Evolutionary conservation across 305 asterid species (phyloP), one percentile per base, ranked within the genome.

Genomic region (Fraxinus sp.): DNA sequence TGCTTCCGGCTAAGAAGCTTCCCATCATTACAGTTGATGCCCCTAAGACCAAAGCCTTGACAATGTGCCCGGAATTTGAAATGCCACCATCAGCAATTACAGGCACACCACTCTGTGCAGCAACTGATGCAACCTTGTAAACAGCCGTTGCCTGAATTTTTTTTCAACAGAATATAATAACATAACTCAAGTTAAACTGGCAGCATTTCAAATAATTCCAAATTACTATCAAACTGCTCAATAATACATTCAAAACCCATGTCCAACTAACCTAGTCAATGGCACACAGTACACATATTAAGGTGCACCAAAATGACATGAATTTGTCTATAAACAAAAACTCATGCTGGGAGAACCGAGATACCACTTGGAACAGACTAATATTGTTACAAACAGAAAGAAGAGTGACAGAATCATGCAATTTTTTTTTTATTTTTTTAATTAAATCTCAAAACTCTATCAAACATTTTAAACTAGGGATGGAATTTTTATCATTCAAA

Each of bases 11-110:
- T 83, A 96, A 86, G 89, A 96, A 93, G 88, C 98, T 91, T 79
- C 99, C 99, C 99, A 95, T 94, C 99, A 95, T 95, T 33, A 94
- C 97, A 64, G 99, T 94, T 49, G 99, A 95, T 82, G 99, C 99
- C 35, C 99, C 99, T 10, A 94, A 92, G 44, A 91, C 88, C 85
- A 96, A 83, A 77, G 99, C 99, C 89, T 96, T 96, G 78, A 94
- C 99, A 77, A 96, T 91, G 85, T 96, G 99, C 75, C 99, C 99
- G 24, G 98, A 94, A 82, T 96, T 94, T 16, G 98, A 94, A 82
- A 96, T 92, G 79, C 99, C 98, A 64, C 99, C 99, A 84, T 96
- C 99, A 68, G 99, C 99, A 74, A 96, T 92, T 82, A 96, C 92
- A 49, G 98, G 99, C 76, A 96, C 86, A 74, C 90, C 91, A 78